A percentile compares a stretch with the other conserved stretches of the same genome.
phyloP scores from a whole-genome alignment of 169 alveolate genomes.

The Plasmodium vinckei region DNA sequence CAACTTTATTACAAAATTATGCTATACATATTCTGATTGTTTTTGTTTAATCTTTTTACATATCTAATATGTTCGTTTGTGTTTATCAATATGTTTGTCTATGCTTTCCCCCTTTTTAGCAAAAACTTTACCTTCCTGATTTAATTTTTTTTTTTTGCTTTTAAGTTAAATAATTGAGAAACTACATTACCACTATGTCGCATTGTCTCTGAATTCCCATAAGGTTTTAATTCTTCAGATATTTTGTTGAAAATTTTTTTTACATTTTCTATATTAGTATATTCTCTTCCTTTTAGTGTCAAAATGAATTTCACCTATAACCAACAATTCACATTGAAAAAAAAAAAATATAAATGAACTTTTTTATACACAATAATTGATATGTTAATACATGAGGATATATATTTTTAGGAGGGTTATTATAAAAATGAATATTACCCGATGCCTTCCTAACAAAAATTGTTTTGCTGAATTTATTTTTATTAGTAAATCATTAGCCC shows the following conservation, averaged over 20 bases:
- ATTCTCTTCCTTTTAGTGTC: constrained; percentile 68
- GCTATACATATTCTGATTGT: too few relatives aligned
- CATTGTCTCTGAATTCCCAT: constrained; percentile 56
- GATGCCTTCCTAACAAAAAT: constrained; percentile 44
- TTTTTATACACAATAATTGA: not conserved
- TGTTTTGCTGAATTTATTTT: constrained; percentile 73
- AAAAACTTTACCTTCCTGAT: not conserved
- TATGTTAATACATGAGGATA: not conserved
- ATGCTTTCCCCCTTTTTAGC: too few relatives aligned
- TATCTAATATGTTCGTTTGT: not conserved
- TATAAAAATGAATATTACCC: constrained; percentile 10
- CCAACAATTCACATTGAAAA: not conserved
- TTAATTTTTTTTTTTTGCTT: constrained; percentile 60
- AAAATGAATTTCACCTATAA: constrained; percentile 61
- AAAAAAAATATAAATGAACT: not conserved
- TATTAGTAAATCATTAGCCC: constrained; percentile 46
- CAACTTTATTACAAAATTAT: too few relatives aligned
- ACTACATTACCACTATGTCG: constrained; percentile 64
- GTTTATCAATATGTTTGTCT: not conserved
- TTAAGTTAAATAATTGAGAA: constrained; percentile 61
- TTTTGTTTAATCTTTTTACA: too few relatives aligned
- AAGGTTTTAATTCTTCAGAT: constrained; percentile 63
- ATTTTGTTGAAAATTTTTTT: constrained; percentile 49
- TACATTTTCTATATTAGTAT: constrained; percentile 60
- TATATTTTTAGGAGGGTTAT: not conserved